Percentiles rank a stretch among this genome's conserved stretches.
phyloP scores from a whole-genome alignment of 805 yeast genomes.

The Lipomyces japonicus region DNA sequence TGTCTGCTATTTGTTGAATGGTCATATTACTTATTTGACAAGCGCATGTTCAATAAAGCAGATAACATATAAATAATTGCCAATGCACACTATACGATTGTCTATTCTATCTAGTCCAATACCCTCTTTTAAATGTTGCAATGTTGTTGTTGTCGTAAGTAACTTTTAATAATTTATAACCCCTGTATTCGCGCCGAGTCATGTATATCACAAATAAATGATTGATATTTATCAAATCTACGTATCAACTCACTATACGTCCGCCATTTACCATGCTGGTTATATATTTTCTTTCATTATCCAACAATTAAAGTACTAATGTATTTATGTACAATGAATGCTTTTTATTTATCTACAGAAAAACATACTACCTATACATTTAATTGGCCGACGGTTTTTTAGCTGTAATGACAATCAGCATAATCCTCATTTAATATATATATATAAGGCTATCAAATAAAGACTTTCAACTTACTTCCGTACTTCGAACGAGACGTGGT shows the following conservation, averaged over 20 bases:
- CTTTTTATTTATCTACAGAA: neutral
- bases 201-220: neutral
- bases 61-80: neutral
- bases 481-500: slow-evolving; percentile 85
- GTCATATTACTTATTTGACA: neutral
- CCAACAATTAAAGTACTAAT: neutral
- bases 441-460: neutral
- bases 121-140: too few species aligned
- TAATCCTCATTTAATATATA: neutral
- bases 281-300: neutral
- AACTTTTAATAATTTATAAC: too few species aligned
- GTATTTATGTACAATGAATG: neutral
- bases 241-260: neutral
- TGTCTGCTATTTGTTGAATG: neutral
- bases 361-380: neutral
- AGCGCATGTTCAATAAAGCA: neutral
- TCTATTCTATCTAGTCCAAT: neutral
- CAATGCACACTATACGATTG: too few species aligned
- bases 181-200: neutral
- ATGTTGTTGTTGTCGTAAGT: too few species aligned
- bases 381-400: neutral
- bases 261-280: neutral
- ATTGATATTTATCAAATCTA: neutral
- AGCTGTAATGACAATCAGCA: neutral
- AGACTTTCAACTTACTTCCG: slow-evolving; percentile 63